A percentile compares a stretch with the other conserved stretches of the same genome.
These are phyloP conservation scores for Plasmodium sp. DNA, from an alignment of 169 alveolate species.

Conservation along the genomic window DNA sequence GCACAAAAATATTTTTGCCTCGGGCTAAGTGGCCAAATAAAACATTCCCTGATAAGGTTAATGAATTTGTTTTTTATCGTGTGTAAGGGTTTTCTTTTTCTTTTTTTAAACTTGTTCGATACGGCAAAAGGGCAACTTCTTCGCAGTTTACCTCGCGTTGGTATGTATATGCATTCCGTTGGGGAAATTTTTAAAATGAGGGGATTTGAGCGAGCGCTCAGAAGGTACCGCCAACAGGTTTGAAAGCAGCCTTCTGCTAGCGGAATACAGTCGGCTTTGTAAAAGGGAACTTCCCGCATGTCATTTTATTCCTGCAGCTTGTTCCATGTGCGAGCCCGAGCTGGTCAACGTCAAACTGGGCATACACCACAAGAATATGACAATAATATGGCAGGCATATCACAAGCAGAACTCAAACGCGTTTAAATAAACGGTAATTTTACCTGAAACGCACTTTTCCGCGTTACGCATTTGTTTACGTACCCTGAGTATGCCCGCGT, in stretches of 20 bases:
- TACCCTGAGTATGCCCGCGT: background rate
- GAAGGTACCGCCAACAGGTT: background rate
- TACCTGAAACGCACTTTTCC: background rate
- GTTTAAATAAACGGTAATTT: background rate
- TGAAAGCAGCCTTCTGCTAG: background rate
- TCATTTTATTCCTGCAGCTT: background rate
- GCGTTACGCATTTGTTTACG: background rate
- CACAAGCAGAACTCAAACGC: background rate
- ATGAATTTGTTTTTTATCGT: background rate
- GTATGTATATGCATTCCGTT: background rate
- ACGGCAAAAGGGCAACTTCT: background rate
- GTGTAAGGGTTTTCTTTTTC: background rate
- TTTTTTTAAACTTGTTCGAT: background rate
- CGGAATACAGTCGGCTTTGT: background rate
- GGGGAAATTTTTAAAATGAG: background rate
- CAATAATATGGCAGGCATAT: background rate
- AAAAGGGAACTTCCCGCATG: background rate
- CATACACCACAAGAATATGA: background rate
- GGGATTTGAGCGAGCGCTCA: background rate
- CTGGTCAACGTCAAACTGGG: background rate
- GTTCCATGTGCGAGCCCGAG: background rate
- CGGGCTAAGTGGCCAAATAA: background rate
- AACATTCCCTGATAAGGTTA: background rate
- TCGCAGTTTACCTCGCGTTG: background rate
- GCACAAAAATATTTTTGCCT: background rate